Evolutionary conservation across 805 yeast genomes (phyloP).

Genomic region (Lachancea sp.): DNA sequence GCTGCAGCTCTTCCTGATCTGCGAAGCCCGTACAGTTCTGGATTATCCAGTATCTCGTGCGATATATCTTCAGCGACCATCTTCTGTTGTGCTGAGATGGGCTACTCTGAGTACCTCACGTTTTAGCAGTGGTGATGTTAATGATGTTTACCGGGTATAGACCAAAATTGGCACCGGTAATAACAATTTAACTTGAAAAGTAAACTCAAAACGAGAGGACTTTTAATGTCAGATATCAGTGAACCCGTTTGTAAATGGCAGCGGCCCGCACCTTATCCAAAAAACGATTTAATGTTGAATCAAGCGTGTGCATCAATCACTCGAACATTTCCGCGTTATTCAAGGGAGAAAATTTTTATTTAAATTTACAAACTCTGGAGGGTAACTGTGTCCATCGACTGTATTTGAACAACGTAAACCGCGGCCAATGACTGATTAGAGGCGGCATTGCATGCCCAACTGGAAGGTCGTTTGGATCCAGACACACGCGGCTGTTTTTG

Average conservation of each 20-base stretch:
- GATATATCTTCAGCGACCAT: slow-evolving; percentile 32
- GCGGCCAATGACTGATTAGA: not conserved
- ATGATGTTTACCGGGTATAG: not conserved
- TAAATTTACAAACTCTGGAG: slow-evolving; percentile 8
- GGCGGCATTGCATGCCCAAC: not conserved
- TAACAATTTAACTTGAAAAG: too few species aligned
- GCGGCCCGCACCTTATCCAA: not conserved
- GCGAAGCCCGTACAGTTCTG: slow-evolving; percentile 79
- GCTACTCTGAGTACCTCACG: not conserved
- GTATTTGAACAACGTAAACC: not conserved
- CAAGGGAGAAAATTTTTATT: slow-evolving; percentile 12
- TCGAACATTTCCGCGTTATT: slow-evolving; percentile 3
- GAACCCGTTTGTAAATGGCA: not conserved
- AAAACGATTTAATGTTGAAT: not conserved
- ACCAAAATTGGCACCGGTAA: too few species aligned
- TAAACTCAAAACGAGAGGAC: too few species aligned
- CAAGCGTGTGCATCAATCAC: not conserved
- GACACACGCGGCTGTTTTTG: too few species aligned
- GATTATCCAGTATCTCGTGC: slow-evolving; percentile 57
- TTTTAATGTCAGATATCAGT: too few species aligned
- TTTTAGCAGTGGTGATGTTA: not conserved
- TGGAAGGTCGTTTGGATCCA: too few species aligned
- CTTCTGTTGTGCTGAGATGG: not conserved
- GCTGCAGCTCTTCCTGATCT: slow-evolving; percentile 61
- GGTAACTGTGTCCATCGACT: slow-evolving; percentile 2